Conservation (phyloP, 1,284 basidiomycete species). For the Trametes hirsuta region DNA sequence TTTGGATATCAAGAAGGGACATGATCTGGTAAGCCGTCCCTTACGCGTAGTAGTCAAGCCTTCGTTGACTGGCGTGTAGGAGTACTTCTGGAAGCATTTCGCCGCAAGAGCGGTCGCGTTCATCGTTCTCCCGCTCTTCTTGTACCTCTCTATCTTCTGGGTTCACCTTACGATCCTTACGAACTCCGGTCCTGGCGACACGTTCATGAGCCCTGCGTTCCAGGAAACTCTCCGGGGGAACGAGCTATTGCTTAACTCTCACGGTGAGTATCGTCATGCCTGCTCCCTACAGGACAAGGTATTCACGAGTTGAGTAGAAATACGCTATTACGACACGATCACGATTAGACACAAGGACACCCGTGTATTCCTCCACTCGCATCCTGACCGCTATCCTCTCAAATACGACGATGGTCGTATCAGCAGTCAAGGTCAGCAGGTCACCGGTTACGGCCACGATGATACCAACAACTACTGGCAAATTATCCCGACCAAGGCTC, state of each 20-base stretch:
- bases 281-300: background rate
- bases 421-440: conserved; percentile 96
- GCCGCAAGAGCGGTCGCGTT: conserved; percentile 85
- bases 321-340: conserved; percentile 91
- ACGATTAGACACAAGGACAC: conserved; percentile 92
- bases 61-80: conserved; percentile 49
- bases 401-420: conserved; percentile 97
- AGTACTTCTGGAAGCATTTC: conserved; percentile 91
- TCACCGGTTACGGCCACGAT: conserved; percentile 94
- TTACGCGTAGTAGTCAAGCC: background rate
- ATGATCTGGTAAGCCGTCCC: conserved; percentile 71
- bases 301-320: conserved; percentile 56
- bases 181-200: conserved; percentile 92
- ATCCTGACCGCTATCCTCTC: conserved; percentile 87
- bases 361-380: conserved; percentile 93
- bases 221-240: conserved; percentile 96
- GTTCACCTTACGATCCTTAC: conserved; percentile 92
- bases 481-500: conserved; percentile 89
- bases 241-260: conserved; percentile 87
- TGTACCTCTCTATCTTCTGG: conserved; percentile 98
- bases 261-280: conserved; percentile 57
- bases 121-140: conserved; percentile 84
- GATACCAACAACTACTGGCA: conserved; percentile 98
- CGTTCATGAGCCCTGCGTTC: conserved; percentile 98
- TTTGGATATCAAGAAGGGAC: conserved; percentile 84